Evolutionary conservation across 2,329 filamentous ascomycete species (phyloP).

Genomic region (Trichoderma sp.): DNA sequence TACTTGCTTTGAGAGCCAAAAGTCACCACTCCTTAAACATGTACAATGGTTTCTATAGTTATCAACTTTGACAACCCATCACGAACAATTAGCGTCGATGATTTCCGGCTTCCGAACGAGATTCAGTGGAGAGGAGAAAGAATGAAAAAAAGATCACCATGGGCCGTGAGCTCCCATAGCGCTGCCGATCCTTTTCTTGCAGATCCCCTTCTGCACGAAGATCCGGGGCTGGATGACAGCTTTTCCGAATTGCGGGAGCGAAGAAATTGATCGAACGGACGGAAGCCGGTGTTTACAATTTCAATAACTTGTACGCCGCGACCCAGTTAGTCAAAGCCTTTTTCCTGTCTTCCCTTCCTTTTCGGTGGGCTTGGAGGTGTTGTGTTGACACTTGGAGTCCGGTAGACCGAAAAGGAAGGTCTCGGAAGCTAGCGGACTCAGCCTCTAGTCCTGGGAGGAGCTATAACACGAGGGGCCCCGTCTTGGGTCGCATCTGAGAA

Average conservation of each 20-base stretch:
- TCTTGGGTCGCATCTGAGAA: not conserved
- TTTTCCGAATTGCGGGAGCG: not conserved
- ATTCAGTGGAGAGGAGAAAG: not conserved
- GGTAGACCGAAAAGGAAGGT: not conserved
- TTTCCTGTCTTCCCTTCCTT: not conserved
- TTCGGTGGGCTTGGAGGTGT: not conserved
- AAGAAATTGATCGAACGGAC: not conserved
- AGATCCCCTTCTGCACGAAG: conserved; percentile 4
- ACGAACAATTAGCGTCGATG: not conserved
- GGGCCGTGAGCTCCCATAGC: conserved; percentile 14
- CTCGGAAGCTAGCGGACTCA: not conserved
- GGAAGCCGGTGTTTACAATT: not conserved
- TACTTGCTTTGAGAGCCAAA: not conserved
- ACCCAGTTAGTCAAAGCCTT: not conserved
- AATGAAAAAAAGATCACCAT: conserved; percentile 9
- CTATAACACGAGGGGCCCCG: not conserved
- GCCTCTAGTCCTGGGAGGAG: not conserved
- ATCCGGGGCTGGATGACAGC: conserved; percentile 9
- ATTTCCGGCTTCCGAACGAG: not conserved
- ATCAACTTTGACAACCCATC: not conserved
- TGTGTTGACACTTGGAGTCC: not conserved
- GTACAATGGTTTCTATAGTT: not conserved
- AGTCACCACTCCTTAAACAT: not conserved
- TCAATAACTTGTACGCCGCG: not conserved
- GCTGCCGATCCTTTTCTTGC: conserved; percentile 2